A percentile compares a stretch with the other conserved stretches of the same genome.
Evolutionary conservation across 768 basidiomycete species (phyloP).

Genomic region (Infundibulicybe gibba): DNA sequence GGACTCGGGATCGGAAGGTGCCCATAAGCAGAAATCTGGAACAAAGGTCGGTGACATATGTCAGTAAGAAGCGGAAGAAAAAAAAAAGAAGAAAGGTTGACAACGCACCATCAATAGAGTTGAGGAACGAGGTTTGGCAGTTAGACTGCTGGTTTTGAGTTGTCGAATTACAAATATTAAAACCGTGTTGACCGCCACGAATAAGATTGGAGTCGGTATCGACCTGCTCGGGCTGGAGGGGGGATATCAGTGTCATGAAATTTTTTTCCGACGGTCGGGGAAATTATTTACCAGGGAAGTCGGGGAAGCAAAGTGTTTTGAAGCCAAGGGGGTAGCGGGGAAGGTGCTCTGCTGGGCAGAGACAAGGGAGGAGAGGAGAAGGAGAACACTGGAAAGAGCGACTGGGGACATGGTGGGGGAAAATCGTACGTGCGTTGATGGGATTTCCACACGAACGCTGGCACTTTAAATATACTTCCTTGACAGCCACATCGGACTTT

Average conservation of each 20-base stretch:
- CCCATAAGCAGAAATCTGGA: constrained; percentile 60
- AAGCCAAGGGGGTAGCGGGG: constrained; percentile 42
- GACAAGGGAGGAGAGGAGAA: constrained; percentile 25
- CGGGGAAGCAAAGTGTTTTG: constrained; percentile 42
- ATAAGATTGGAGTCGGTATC: constrained; percentile 27
- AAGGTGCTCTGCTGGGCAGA: constrained; percentile 31
- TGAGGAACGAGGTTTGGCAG: constrained; percentile 61
- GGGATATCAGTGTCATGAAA: too few relatives aligned
- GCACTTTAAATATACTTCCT: too few relatives aligned
- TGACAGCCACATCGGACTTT: too few relatives aligned
- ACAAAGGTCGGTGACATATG: neutral
- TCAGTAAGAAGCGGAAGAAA: too few relatives aligned
- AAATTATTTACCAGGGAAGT: constrained; percentile 33
- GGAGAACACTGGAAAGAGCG: constrained; percentile 35
- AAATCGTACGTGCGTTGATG: neutral
- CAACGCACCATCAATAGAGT: constrained; percentile 47
- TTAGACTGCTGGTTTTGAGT: constrained; percentile 55
- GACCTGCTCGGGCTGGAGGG: constrained; percentile 31
- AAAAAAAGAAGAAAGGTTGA: neutral
- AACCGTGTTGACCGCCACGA: constrained; percentile 50
- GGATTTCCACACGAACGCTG: too few relatives aligned
- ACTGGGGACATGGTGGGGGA: constrained; percentile 34
- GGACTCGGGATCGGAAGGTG: constrained; percentile 39
- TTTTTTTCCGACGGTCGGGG: too few relatives aligned
- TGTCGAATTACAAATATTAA: constrained; percentile 66